phyloP scores from a whole-genome alignment of 2,329 filamentous ascomycete genomes.

The Graphium sp. region DNA sequence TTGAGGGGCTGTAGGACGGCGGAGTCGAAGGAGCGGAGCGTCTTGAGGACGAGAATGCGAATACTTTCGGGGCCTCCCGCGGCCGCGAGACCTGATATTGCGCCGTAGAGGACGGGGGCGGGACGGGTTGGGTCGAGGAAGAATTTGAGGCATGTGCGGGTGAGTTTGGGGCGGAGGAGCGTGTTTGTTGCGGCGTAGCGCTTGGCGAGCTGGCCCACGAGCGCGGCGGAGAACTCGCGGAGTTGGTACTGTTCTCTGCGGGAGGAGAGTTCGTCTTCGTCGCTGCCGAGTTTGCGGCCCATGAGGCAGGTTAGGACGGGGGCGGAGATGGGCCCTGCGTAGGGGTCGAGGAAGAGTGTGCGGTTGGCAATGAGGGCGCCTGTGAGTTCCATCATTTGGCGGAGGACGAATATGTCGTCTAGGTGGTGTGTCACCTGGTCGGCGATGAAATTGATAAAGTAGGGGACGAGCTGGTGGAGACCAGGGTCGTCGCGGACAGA shows the following conservation, averaged over 20 bases:
- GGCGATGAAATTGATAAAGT: slow-evolving; percentile 90
- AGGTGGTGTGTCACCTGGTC: slow-evolving; percentile 91
- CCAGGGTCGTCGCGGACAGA: slow-evolving; percentile 81
- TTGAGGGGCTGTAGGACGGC: slow-evolving; percentile 34
- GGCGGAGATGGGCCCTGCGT: slow-evolving; percentile 53
- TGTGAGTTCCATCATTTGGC: slow-evolving; percentile 83
- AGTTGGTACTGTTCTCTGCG: slow-evolving; percentile 57
- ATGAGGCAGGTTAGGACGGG: slow-evolving; percentile 85
- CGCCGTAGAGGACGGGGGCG: slow-evolving; percentile 74
- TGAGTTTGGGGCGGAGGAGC: slow-evolving; percentile 72
- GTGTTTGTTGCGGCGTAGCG: slow-evolving; percentile 72
- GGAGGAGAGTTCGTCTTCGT: slow-evolving; percentile 32
- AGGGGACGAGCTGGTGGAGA: slow-evolving; percentile 86
- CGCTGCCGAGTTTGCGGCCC: slow-evolving; percentile 52
- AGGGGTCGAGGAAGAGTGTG: slow-evolving; percentile 53
- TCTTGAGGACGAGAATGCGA: slow-evolving; percentile 36
- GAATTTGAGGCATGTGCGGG: slow-evolving; percentile 81
- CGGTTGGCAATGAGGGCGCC: slow-evolving; percentile 72
- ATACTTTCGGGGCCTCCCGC: slow-evolving; percentile 53
- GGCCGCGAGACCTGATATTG: slow-evolving; percentile 61
- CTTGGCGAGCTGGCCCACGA: slow-evolving; percentile 62
- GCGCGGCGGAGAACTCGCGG: slow-evolving; percentile 66
- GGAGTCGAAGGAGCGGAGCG: slow-evolving; percentile 35
- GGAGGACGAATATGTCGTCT: slow-evolving; percentile 76
- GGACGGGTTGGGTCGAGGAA: slow-evolving; percentile 79